phyloP scores from a whole-genome alignment of 768 basidiomycete genomes.

The Fomitopsis serialis region DNA sequence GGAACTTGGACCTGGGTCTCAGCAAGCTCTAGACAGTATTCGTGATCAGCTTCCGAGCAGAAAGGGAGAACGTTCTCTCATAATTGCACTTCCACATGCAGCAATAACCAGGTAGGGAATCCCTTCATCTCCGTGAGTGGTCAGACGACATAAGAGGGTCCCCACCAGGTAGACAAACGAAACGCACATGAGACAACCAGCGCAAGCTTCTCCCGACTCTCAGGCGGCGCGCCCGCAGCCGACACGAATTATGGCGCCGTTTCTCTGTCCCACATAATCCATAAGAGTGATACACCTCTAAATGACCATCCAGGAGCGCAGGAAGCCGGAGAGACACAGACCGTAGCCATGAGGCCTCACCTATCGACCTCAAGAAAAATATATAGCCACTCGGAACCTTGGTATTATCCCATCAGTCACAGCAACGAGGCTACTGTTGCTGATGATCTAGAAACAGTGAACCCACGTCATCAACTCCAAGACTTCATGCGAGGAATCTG shows the following conservation, averaged over 20 bases:
- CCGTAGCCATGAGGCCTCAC: neutral
- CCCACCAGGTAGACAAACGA: neutral
- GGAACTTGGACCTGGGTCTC: neutral
- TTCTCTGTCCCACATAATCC: neutral
- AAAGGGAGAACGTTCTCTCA: neutral
- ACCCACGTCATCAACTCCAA: neutral
- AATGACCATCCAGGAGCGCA: too few species aligned
- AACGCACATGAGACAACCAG: neutral
- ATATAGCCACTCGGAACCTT: neutral
- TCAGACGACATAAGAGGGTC: neutral
- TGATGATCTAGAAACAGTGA: neutral
- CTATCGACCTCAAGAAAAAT: neutral
- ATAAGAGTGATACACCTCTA: neutral
- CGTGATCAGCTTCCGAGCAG: neutral
- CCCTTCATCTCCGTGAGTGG: neutral
- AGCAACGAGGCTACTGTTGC: neutral
- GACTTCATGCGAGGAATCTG: too few species aligned
- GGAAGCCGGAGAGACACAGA: too few species aligned
- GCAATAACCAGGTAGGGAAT: neutral
- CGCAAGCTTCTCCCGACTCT: neutral
- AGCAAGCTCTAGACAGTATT: neutral
- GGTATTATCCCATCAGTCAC: neutral
- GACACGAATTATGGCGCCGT: neutral
- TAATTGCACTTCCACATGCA: neutral
- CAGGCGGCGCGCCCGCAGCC: neutral